phyloP scores from a whole-genome alignment of 179 eudicot species.

The Camellia oleifera region DNA sequence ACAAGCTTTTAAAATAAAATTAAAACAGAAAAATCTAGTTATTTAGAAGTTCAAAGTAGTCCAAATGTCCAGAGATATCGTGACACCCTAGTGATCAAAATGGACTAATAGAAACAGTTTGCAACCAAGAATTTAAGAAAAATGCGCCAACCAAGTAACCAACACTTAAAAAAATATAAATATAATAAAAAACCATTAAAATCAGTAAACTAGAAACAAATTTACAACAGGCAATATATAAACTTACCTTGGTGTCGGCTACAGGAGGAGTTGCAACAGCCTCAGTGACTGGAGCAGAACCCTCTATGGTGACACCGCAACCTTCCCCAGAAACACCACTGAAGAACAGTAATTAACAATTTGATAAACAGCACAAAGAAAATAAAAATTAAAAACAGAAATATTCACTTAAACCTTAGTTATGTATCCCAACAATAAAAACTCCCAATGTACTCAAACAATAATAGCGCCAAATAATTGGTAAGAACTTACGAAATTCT shows the following conservation, averaged over 20 bases:
- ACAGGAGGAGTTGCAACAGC: slow-evolving; percentile 72
- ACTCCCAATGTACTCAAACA: background rate
- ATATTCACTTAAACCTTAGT: background rate
- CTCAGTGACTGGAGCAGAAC: slow-evolving; percentile 54
- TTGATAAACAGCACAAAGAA: background rate
- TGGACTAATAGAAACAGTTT: background rate
- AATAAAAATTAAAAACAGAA: background rate
- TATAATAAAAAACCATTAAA: background rate
- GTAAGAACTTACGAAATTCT: slow-evolving; percentile 83
- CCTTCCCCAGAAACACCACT: slow-evolving; percentile 90
- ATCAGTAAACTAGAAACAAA: background rate
- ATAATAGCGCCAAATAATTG: background rate
- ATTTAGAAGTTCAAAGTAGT: background rate
- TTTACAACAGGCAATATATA: background rate
- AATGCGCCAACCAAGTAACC: background rate
- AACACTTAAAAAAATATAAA: background rate
- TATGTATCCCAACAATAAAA: background rate
- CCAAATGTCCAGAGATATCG: background rate
- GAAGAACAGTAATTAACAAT: background rate
- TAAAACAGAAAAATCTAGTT: background rate
- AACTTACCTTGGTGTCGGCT: slow-evolving; percentile 62
- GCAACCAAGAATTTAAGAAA: background rate
- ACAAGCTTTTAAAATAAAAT: background rate
- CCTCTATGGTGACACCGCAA: slow-evolving; percentile 68
- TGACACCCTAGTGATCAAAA: background rate